Conservation (phyloP, 768 basidiomycete genomes). For the Lyophyllum semitale region DNA sequence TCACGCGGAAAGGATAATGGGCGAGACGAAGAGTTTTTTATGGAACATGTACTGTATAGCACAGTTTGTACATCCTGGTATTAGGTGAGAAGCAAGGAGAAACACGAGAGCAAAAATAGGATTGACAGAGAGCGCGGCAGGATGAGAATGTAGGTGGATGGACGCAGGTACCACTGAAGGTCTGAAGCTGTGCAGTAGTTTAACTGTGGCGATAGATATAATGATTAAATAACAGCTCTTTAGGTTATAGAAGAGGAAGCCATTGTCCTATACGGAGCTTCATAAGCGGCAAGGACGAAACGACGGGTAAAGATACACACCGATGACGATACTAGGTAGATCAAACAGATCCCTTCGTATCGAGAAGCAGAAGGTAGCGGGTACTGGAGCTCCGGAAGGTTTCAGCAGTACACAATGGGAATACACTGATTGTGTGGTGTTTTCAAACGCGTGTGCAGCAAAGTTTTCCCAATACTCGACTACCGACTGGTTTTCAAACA, state of each 20-base stretch:
- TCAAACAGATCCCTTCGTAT: slow-evolving; percentile 93
- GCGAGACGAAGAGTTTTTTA: neutral
- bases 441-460: slow-evolving; percentile 95
- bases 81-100: slow-evolving; percentile 7
- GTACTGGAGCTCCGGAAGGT: slow-evolving; percentile 80
- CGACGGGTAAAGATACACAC: slow-evolving; percentile 38
- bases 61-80: slow-evolving; percentile 9
- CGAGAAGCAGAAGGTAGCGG: slow-evolving; percentile 94
- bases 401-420: slow-evolving; percentile 90
- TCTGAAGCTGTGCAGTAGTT: slow-evolving; percentile 1
- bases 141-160: neutral
- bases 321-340: slow-evolving; percentile 86
- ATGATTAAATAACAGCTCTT: slow-evolving; percentile 9
- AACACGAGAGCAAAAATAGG: slow-evolving; percentile 12
- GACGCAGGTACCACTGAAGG: neutral
- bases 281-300: slow-evolving; percentile 6
- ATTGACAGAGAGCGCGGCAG: slow-evolving; percentile 1
- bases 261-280: slow-evolving; percentile 66
- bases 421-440: slow-evolving; percentile 93
- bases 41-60: slow-evolving; percentile 10
- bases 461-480: slow-evolving; percentile 98
- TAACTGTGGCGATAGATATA: slow-evolving; percentile 16
- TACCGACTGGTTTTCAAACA: slow-evolving; percentile 94
- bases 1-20: neutral
- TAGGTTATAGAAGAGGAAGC: slow-evolving; percentile 70